Conservation (phyloP, 2,329 filamentous ascomycete species). For the Fusarium pseudonygamai region DNA sequence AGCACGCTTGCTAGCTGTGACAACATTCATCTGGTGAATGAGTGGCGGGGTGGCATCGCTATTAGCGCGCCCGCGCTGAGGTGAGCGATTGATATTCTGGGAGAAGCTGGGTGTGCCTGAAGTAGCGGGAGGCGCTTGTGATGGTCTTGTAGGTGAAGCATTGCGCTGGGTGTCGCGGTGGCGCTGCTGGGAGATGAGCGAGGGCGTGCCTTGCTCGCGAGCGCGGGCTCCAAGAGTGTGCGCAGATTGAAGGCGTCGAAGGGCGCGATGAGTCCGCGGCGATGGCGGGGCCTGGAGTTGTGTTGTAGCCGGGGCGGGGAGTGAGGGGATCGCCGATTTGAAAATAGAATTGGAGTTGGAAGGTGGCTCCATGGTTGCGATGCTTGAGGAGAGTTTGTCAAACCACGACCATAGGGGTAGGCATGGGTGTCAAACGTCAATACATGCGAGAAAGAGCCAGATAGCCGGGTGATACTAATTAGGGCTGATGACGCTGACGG, state of each 20-base stretch:
- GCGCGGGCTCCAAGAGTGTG: constrained; percentile 71
- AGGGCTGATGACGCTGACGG: constrained; percentile 17
- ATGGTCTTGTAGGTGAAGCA: constrained; percentile 46
- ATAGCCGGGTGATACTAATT: constrained; percentile 1
- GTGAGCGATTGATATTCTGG: constrained; percentile 50
- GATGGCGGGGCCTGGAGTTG: constrained; percentile 66
- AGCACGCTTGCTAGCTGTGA: constrained; percentile 49
- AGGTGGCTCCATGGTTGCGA: constrained; percentile 32
- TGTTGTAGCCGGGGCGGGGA: constrained; percentile 46
- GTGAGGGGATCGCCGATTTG: constrained; percentile 35
- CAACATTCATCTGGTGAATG: constrained; percentile 50
- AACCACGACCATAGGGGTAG: not conserved
- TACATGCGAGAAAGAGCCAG: not conserved
- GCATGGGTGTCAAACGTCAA: constrained; percentile 4
- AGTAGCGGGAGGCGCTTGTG: constrained; percentile 12
- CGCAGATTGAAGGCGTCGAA: constrained; percentile 80
- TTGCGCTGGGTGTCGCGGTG: constrained; percentile 56
- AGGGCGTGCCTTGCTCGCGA: constrained; percentile 60
- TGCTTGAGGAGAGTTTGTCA: constrained; percentile 4
- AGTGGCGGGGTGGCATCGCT: constrained; percentile 69
- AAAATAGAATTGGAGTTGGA: constrained; percentile 23
- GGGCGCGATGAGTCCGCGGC: constrained; percentile 71
- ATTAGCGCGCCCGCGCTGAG: constrained; percentile 73
- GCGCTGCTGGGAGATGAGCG: constrained; percentile 71
- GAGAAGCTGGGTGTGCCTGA: constrained; percentile 14